A percentile compares a stretch with the other conserved stretches of the same genome.
These are phyloP conservation scores for Rosa lucieae DNA, from an alignment of 306 rosid species.

Conservation along the genomic window DNA sequence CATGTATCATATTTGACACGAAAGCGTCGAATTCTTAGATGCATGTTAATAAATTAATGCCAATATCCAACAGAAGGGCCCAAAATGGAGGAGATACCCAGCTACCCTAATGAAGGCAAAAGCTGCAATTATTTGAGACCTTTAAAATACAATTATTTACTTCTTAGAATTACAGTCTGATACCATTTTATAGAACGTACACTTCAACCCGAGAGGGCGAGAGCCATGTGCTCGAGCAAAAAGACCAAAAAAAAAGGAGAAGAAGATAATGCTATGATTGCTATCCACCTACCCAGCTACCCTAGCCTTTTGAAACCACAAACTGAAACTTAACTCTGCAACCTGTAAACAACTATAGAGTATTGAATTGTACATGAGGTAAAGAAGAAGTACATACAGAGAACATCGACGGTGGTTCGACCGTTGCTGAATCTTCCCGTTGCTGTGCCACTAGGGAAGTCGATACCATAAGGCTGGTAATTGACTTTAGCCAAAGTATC, in stretches of 20 bases:
- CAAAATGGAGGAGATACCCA: background rate
- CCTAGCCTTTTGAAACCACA: background rate
- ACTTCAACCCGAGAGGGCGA: too few relatives aligned
- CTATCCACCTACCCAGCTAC: background rate
- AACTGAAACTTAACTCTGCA: background rate
- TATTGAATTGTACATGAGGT: background rate
- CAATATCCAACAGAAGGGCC: background rate
- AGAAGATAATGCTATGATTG: background rate
- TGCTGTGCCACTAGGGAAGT: constrained; percentile 53
- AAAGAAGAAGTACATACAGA: constrained; percentile 5
- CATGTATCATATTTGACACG: background rate
- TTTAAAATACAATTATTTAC: too few relatives aligned
- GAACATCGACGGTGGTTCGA: constrained; percentile 41
- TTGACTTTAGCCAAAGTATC: constrained; percentile 48
- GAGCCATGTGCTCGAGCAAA: too few relatives aligned
- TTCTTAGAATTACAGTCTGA: too few relatives aligned
- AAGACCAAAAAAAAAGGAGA: background rate
- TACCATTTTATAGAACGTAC: too few relatives aligned
- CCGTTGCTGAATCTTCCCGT: constrained; percentile 62
- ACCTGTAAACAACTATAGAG: background rate
- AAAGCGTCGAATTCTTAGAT: background rate
- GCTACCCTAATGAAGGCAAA: background rate
- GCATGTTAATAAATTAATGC: background rate
- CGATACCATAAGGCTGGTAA: constrained; percentile 63
- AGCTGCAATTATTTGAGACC: background rate